phyloP scores from a whole-genome alignment of 257 asterid genomes.

The Scutellaria barbata region DNA sequence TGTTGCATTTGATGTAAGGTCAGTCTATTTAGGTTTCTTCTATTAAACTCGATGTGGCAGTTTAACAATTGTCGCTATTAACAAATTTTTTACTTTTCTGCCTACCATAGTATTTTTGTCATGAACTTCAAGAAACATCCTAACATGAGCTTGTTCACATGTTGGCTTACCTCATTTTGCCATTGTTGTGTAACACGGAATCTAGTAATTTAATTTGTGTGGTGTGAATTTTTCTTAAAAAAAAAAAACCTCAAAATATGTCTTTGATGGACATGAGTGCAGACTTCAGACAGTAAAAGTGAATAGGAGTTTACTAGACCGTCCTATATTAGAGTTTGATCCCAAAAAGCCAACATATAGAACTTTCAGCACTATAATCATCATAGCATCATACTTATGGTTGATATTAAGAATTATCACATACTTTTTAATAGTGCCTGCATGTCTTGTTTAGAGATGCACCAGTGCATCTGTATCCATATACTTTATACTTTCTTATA shows the following conservation, averaged over 20 bases:
- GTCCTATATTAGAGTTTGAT: background rate
- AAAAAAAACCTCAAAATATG: background rate
- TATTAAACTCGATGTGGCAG: slow-evolving; percentile 3
- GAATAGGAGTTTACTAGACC: too few species aligned
- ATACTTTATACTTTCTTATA: background rate
- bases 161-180: background rate
- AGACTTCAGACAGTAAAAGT: too few species aligned
- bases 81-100: too few species aligned
- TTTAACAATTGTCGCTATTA: slow-evolving; percentile 1
- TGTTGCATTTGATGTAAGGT: slow-evolving; percentile 88
- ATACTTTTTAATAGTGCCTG: too few species aligned
- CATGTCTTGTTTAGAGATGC: background rate
- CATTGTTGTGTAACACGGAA: background rate
- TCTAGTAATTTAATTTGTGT: too few species aligned
- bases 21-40: slow-evolving; percentile 22
- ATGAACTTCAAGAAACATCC: background rate
- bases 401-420: background rate
- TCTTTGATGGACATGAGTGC: background rate
- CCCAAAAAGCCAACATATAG: background rate
- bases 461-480: slow-evolving; percentile 1
- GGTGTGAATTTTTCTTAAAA: too few species aligned
- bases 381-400: background rate
- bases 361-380: background rate
- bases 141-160: background rate
- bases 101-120: too few species aligned